Conservation (phyloP, 495 filamentous ascomycete species). For the Aspergillus nanangensis region DNA sequence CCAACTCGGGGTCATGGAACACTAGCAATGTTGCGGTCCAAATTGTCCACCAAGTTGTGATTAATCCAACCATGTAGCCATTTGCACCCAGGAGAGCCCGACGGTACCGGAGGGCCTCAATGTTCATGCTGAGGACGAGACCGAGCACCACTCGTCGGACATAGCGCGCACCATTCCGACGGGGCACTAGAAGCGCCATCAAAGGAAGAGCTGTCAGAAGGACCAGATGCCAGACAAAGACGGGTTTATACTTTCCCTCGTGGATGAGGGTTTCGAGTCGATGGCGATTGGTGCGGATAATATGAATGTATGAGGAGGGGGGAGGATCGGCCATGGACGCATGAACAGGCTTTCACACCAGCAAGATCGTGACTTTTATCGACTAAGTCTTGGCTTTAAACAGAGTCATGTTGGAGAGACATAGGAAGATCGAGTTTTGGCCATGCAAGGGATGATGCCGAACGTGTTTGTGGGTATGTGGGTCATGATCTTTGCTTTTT, state of each 20-base stretch:
- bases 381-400: no score
- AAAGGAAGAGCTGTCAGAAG: conserved; percentile 25
- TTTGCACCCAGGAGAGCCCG: conserved; percentile 53
- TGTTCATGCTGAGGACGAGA: conserved; percentile 41
- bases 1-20: conserved; percentile 59
- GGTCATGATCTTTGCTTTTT: no score
- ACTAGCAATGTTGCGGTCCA: conserved; percentile 61
- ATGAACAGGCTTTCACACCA: no score
- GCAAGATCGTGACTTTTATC: no score
- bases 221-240: conserved; percentile 35
- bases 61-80: conserved; percentile 64
- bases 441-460: no score
- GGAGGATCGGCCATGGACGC: conserved; percentile 20
- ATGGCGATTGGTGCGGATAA: conserved; percentile 7
- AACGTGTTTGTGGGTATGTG: no score
- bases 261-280: conserved; percentile 22
- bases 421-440: no score
- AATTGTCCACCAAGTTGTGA: conserved; percentile 60
- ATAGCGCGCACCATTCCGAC: conserved; percentile 16
- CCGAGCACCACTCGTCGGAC: conserved; percentile 52
- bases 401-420: no score
- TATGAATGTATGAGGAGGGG: conserved; percentile 9
- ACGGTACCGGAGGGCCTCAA: conserved; percentile 34
- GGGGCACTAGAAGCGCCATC: conserved; percentile 31
- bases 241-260: conserved; percentile 28